Conservation (phyloP, 1,139 yeast species). For the Magnusiomyces tetraspermus region DNA sequence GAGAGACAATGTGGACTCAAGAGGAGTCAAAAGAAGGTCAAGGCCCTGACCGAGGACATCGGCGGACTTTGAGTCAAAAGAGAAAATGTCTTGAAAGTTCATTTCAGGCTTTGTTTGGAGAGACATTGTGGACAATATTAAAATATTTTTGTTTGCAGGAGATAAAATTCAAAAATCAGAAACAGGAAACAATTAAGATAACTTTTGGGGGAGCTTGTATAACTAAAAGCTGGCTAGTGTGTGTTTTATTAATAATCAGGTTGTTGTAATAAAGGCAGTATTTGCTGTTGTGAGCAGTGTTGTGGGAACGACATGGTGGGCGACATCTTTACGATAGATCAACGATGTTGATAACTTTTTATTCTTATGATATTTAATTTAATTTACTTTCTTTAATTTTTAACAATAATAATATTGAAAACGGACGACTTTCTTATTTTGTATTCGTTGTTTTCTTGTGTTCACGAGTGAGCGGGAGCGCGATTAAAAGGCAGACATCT, state of each 20-base stretch:
- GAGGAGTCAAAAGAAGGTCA: conserved; percentile 10
- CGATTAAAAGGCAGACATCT: conserved; percentile 19
- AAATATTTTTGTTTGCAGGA: neutral
- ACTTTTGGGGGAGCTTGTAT: neutral
- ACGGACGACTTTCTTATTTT: conserved; percentile 8
- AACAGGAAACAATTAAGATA: neutral
- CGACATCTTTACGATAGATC: conserved; percentile 10
- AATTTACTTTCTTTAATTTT: conserved; percentile 6
- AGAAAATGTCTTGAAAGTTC: neutral
- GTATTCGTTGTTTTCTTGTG: conserved; percentile 11
- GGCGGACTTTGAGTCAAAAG: conserved; percentile 25
- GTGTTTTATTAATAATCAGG: neutral
- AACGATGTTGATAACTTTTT: conserved; percentile 1
- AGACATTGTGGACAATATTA: no score
- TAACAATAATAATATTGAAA: conserved; percentile 5
- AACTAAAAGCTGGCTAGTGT: neutral
- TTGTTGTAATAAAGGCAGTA: neutral
- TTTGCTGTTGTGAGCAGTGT: conserved; percentile 13
- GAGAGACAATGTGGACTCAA: conserved; percentile 24
- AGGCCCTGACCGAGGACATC: conserved; percentile 24
- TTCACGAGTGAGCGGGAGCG: conserved; percentile 7
- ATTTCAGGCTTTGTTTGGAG: no score
- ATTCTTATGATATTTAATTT: conserved; percentile 5
- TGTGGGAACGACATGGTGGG: conserved; percentile 14
- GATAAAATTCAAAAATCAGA: neutral